phyloP scores from a whole-genome alignment of 2,329 filamentous ascomycete genomes.

The Colletotrichum tropicale region DNA sequence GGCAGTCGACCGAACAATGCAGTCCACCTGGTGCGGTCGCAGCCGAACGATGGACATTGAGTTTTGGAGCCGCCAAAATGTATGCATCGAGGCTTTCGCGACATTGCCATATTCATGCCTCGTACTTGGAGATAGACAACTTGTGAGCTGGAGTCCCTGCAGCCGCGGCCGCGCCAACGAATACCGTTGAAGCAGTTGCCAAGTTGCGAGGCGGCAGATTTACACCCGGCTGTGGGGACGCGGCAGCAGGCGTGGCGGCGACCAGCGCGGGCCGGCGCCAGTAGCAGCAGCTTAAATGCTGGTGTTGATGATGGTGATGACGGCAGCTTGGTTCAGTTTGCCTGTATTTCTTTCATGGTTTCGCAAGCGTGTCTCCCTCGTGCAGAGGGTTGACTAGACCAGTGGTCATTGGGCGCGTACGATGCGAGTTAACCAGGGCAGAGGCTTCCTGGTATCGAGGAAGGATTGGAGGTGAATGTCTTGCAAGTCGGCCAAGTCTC shows the following conservation, averaged over 20 bases:
- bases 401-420: not conserved
- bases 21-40: not conserved
- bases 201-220: constrained; percentile 2
- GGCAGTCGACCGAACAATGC: not conserved
- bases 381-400: not conserved
- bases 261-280: not conserved
- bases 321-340: not conserved
- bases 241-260: not conserved
- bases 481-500: not conserved
- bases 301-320: not conserved
- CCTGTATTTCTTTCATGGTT: not conserved
- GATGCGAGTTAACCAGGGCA: not conserved
- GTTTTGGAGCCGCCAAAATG: not conserved
- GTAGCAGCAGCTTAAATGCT: not conserved
- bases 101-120: not conserved
- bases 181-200: not conserved
- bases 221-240: not conserved
- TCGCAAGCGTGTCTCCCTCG: not conserved
- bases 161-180: not conserved
- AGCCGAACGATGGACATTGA: not conserved
- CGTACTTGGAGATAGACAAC: not conserved
- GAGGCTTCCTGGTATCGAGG: not conserved
- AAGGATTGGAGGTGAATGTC: not conserved
- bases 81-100: not conserved
- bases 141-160: not conserved